Percentiles rank a stretch among this genome's conserved stretches.
phyloP scores from a whole-genome alignment of 129 eudicot species.

The Logfia minima region DNA sequence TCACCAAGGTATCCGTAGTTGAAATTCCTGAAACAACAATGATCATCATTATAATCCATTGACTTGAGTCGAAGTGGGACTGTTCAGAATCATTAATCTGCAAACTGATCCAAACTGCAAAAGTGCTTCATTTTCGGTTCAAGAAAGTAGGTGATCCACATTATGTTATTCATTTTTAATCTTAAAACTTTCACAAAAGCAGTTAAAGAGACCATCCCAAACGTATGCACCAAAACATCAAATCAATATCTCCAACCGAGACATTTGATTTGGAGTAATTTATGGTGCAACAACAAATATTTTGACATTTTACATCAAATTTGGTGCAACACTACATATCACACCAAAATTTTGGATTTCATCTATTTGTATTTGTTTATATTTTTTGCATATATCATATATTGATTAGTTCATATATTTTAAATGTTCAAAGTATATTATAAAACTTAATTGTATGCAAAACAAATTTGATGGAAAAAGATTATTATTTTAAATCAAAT shows the following conservation, averaged over 20 bases:
- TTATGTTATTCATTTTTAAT: too few relatives aligned
- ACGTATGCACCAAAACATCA: not conserved
- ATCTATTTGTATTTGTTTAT: too few relatives aligned
- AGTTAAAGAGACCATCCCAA: not conserved
- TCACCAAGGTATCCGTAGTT: conserved; percentile 84
- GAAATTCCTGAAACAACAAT: conserved; percentile 54
- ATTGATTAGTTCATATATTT: too few relatives aligned
- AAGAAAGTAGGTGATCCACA: too few relatives aligned
- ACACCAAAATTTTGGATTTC: not conserved
- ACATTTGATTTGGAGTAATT: not conserved
- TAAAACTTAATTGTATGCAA: not conserved
- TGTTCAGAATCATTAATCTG: too few relatives aligned
- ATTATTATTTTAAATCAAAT: too few relatives aligned
- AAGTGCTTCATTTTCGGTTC: too few relatives aligned
- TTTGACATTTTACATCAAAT: not conserved
- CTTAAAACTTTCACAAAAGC: not conserved
- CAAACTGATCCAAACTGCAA: too few relatives aligned
- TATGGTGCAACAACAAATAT: not conserved
- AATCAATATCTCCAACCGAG: not conserved
- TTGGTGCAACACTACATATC: not conserved
- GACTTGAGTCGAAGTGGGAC: too few relatives aligned
- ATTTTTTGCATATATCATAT: too few relatives aligned
- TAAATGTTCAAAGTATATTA: too few relatives aligned
- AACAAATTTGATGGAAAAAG: not conserved
- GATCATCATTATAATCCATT: not conserved